Evolutionary conservation across 768 basidiomycete species (phyloP).

Genomic region (Suillus bovinus): DNA sequence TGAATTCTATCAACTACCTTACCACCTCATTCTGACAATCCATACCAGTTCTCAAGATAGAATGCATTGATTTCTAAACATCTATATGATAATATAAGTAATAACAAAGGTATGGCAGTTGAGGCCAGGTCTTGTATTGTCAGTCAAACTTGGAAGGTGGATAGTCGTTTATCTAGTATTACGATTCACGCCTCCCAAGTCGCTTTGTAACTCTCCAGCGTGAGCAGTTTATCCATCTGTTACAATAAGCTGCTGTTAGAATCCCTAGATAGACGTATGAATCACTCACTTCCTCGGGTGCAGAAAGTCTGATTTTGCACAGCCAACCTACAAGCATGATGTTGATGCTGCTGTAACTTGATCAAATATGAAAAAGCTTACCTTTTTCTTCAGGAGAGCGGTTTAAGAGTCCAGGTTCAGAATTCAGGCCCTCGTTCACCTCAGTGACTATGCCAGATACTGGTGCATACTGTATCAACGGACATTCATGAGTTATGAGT

Average conservation of each 20-base stretch:
- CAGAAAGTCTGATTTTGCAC: conserved; percentile 84
- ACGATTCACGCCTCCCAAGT: conserved; percentile 46
- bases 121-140: conserved; percentile 19
- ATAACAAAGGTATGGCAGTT: conserved; percentile 21
- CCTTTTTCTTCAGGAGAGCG: conserved; percentile 84
- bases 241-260: conserved; percentile 4
- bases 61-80: neutral
- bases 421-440: conserved; percentile 71
- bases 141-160: neutral
- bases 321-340: conserved; percentile 74
- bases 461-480: conserved; percentile 73
- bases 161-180: neutral
- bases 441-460: conserved; percentile 81
- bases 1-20: conserved; percentile 16
- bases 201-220: conserved; percentile 71
- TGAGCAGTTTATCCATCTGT: conserved; percentile 72
- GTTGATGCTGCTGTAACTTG: conserved; percentile 3
- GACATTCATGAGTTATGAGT: conserved; percentile 13
- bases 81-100: conserved; percentile 10
- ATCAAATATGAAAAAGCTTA: conserved; percentile 32
- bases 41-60: neutral
- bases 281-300: conserved; percentile 68
- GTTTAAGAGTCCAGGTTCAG: conserved; percentile 81
- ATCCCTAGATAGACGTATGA: neutral
- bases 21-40: conserved; percentile 4